Percentiles rank a stretch among this genome's conserved stretches.
These are phyloP conservation scores for Fusarium lyarnte DNA, from an alignment of 2,329 filamentous ascomycete genomes.

Conservation along the genomic window DNA sequence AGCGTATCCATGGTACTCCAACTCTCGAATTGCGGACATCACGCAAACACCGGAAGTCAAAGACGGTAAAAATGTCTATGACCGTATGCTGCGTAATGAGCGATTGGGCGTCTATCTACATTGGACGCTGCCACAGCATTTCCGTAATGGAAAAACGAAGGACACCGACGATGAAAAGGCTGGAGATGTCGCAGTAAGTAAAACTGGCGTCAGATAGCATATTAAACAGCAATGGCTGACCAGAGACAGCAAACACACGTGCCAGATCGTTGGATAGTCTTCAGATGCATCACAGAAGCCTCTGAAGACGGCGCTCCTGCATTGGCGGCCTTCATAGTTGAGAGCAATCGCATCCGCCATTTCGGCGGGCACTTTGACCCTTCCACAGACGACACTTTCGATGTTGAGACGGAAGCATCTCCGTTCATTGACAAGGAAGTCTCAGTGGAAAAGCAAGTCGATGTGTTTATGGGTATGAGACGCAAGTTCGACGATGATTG, in stretches of 20 bases:
- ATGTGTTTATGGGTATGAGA: neutral
- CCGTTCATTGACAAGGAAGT: neutral
- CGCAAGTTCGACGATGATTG: neutral
- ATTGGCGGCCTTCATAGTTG: neutral
- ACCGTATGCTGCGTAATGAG: neutral
- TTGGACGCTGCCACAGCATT: neutral
- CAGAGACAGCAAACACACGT: neutral
- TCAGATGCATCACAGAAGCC: neutral
- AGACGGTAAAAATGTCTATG: neutral
- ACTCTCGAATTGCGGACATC: neutral
- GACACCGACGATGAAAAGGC: neutral
- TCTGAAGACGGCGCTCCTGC: neutral
- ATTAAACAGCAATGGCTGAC: neutral
- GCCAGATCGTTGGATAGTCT: neutral
- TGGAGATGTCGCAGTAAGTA: neutral
- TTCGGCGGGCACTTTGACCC: neutral
- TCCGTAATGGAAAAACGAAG: neutral
- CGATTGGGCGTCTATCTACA: neutral
- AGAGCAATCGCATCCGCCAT: neutral
- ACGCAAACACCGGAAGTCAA: neutral
- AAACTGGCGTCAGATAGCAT: no score
- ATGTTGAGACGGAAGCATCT: neutral
- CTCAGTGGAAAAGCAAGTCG: neutral
- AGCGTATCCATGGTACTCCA: neutral
- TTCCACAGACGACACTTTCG: neutral